A percentile compares a stretch with the other conserved stretches of the same genome.
These are phyloP conservation scores for Amaranthus palmeri DNA, from an alignment of 148 eudicot genomes.

Conservation along the genomic window DNA sequence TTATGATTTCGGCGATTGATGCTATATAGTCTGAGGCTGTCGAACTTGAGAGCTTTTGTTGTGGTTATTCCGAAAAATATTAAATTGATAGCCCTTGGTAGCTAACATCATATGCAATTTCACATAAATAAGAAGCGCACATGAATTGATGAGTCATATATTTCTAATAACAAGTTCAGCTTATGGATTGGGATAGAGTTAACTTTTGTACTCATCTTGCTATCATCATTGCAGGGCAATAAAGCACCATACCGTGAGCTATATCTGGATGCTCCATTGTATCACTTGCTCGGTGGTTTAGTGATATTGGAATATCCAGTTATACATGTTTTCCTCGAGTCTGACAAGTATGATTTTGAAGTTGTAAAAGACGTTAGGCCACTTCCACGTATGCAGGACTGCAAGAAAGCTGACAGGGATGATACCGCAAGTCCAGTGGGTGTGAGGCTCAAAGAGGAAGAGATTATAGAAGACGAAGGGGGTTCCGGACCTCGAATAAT, in stretches of 20 bases:
- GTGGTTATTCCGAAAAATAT: not conserved
- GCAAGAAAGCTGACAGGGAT: constrained; percentile 27
- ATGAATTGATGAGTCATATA: not conserved
- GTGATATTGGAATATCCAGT: constrained; percentile 78
- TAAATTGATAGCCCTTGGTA: not conserved
- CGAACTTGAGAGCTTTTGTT: not conserved
- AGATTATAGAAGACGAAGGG: constrained; percentile 49
- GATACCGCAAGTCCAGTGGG: constrained; percentile 41
- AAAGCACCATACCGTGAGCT: constrained; percentile 64
- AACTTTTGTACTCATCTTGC: constrained; percentile 1
- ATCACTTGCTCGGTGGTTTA: constrained; percentile 52
- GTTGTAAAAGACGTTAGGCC: constrained; percentile 43
- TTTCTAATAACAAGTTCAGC: not conserved
- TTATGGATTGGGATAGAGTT: not conserved
- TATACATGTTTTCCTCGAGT: constrained; percentile 64
- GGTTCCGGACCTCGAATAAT: constrained; percentile 42
- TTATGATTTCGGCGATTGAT: too few relatives aligned
- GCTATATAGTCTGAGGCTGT: too few relatives aligned
- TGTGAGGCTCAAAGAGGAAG: constrained; percentile 68
- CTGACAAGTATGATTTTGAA: constrained; percentile 65
- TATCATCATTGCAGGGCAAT: constrained; percentile 42
- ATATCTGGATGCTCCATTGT: constrained; percentile 53
- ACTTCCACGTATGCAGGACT: constrained; percentile 20
- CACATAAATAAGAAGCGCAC: too few relatives aligned
- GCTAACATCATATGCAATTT: too few relatives aligned